Conservation (phyloP, 2,329 filamentous ascomycete species). For the Myriosclerotinia scirpicola region DNA sequence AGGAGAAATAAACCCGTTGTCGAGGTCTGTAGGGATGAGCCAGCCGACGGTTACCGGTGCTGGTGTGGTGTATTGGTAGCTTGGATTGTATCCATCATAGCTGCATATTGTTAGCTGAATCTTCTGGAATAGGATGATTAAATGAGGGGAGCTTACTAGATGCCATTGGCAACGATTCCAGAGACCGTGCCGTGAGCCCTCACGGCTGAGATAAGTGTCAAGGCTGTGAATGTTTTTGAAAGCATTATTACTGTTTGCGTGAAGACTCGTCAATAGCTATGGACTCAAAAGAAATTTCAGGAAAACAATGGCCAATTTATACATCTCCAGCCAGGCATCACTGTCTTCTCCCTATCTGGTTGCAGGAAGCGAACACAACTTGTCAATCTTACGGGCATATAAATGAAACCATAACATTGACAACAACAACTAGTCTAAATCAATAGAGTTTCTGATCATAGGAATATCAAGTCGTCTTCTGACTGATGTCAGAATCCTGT, state of each 20-base stretch:
- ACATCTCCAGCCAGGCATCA: not conserved
- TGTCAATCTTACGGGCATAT: not conserved
- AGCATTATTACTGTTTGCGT: constrained; percentile 23
- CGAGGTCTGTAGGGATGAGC: constrained; percentile 48
- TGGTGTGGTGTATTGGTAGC: constrained; percentile 39
- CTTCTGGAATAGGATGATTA: not conserved
- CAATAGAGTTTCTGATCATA: constrained; percentile 15
- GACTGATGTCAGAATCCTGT: constrained; percentile 2
- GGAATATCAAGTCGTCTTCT: constrained; percentile 5
- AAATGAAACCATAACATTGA: constrained; percentile 1
- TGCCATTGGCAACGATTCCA: constrained; percentile 37
- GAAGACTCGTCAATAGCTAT: not conserved
- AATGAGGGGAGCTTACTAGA: constrained; percentile 31
- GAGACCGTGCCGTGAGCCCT: constrained; percentile 36
- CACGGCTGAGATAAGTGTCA: constrained; percentile 31
- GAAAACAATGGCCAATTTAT: not conserved
- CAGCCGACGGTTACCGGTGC: constrained; percentile 53
- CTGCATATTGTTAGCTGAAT: constrained; percentile 23
- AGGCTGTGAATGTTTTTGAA: constrained; percentile 27
- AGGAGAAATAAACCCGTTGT: constrained; percentile 54
- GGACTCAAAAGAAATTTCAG: not conserved
- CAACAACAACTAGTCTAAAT: not conserved
- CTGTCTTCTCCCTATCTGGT: not conserved
- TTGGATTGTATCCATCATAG: constrained; percentile 42
- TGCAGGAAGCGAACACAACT: not conserved